phyloP scores from a whole-genome alignment of 805 yeast species.

The Brettanomyces sp. region DNA sequence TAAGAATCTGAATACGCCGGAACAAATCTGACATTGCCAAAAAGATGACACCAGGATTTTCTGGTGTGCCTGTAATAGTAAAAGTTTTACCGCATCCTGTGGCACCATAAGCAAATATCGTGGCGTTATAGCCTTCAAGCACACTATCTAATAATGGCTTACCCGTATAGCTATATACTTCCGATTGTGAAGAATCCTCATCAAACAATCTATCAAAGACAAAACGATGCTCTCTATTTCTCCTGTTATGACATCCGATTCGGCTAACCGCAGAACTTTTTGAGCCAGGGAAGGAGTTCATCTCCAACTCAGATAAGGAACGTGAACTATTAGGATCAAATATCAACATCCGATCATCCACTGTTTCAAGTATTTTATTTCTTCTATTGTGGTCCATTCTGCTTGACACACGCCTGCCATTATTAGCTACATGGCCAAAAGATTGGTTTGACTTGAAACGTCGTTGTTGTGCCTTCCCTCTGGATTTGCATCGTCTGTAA shows the following conservation, averaged over 20 bases:
- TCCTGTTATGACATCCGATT: conserved; percentile 25
- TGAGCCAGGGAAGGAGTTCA: conserved; percentile 1
- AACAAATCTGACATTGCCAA: conserved; percentile 72
- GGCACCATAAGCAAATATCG: conserved; percentile 94
- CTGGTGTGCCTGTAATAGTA: conserved; percentile 71
- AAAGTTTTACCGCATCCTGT: conserved; percentile 98
- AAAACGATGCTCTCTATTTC: conserved; percentile 67
- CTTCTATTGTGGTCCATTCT: conserved; percentile 24
- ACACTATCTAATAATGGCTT: conserved; percentile 64
- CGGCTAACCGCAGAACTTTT: conserved; percentile 5
- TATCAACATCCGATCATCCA: conserved; percentile 76
- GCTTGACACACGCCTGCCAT: too few relatives aligned
- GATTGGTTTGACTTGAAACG: conserved; percentile 16
- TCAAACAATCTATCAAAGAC: conserved; percentile 78
- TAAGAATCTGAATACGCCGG: conserved; percentile 42
- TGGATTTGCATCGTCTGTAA: neutral
- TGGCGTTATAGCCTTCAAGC: conserved; percentile 79
- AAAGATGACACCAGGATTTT: conserved; percentile 71
- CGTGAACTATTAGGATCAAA: conserved; percentile 52
- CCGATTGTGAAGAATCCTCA: conserved; percentile 51
- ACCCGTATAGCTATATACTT: conserved; percentile 60
- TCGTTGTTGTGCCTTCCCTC: conserved; percentile 28
- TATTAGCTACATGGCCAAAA: too few relatives aligned
- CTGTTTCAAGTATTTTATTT: conserved; percentile 65
- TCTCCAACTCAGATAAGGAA: neutral